Evolutionary conservation across 2,329 filamentous ascomycete species (phyloP).

Genomic region (Fusarium paranaense): DNA sequence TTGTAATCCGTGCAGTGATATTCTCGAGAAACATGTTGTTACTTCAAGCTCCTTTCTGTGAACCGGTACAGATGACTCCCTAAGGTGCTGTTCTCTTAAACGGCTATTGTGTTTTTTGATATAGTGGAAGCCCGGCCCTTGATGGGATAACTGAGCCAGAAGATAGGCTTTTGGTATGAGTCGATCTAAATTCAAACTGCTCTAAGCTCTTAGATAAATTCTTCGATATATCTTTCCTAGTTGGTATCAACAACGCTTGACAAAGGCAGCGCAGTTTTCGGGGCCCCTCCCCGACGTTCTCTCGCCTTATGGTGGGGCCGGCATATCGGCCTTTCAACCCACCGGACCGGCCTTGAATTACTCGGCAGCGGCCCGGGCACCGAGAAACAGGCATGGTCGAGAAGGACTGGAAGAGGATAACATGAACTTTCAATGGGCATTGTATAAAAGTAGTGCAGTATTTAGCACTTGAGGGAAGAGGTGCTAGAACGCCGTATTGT

Average conservation of each 20-base stretch:
- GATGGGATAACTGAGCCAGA: no score
- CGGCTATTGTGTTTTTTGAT: no score
- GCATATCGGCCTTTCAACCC: neutral
- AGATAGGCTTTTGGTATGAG: no score
- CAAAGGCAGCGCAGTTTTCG: neutral
- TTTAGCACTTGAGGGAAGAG: neutral
- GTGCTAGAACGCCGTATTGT: no score
- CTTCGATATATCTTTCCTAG: neutral
- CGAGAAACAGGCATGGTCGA: neutral
- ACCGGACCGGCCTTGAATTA: neutral
- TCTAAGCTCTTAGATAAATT: neutral
- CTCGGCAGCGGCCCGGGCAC: neutral
- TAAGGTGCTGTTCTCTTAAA: neutral
- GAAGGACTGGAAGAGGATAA: neutral
- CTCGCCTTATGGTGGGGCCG: neutral
- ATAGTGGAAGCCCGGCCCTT: no score
- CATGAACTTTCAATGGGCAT: rapidly evolving
- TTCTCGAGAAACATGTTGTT: neutral
- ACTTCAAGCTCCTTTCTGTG: neutral
- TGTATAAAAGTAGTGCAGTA: neutral
- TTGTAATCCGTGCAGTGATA: neutral
- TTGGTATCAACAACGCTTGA: no score
- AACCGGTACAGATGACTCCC: neutral
- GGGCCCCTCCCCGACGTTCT: neutral
- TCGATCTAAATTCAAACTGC: no score